Percentiles rank a stretch among this genome's conserved stretches.
Evolutionary conservation across 495 filamentous ascomycete genomes (phyloP).

Genomic region (Aspergillus bertholletiae): DNA sequence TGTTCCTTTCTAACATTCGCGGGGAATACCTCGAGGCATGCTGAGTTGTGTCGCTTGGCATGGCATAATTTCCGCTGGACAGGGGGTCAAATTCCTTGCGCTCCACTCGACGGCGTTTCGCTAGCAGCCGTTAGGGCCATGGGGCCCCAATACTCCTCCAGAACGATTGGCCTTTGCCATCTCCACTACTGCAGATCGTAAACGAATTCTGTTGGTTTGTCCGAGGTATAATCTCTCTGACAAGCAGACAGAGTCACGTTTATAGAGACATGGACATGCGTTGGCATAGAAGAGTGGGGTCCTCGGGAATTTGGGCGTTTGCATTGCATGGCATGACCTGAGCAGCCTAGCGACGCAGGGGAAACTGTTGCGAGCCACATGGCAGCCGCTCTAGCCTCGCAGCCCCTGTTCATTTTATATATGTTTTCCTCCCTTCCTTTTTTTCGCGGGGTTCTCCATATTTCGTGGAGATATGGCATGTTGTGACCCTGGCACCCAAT

Average conservation of each 20-base stretch:
- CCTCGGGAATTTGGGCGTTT: background rate
- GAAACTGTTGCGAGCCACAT: background rate
- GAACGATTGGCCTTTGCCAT: background rate
- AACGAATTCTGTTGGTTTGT: background rate
- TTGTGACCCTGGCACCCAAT: too few relatives aligned
- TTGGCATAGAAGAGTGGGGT: background rate
- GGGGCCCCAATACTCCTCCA: background rate
- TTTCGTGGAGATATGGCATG: too few relatives aligned
- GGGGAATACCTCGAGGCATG: too few relatives aligned
- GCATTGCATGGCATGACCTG: background rate
- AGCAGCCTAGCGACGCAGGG: background rate
- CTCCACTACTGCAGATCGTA: background rate
- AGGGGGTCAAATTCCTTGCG: background rate
- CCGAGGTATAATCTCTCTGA: too few relatives aligned
- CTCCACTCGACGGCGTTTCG: background rate
- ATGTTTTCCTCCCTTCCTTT: too few relatives aligned
- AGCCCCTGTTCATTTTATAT: background rate
- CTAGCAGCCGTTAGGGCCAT: background rate
- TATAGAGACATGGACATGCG: background rate
- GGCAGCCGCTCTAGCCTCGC: background rate
- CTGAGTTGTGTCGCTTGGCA: too few relatives aligned
- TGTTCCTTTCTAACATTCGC: too few relatives aligned
- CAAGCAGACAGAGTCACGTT: too few relatives aligned
- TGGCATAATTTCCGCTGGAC: too few relatives aligned
- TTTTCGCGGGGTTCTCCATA: too few relatives aligned